A percentile compares a stretch with the other conserved stretches of the same genome.
These are phyloP conservation scores for Leishmania aethiopica DNA, from an alignment of 208 protist species.

Conservation along the genomic window DNA sequence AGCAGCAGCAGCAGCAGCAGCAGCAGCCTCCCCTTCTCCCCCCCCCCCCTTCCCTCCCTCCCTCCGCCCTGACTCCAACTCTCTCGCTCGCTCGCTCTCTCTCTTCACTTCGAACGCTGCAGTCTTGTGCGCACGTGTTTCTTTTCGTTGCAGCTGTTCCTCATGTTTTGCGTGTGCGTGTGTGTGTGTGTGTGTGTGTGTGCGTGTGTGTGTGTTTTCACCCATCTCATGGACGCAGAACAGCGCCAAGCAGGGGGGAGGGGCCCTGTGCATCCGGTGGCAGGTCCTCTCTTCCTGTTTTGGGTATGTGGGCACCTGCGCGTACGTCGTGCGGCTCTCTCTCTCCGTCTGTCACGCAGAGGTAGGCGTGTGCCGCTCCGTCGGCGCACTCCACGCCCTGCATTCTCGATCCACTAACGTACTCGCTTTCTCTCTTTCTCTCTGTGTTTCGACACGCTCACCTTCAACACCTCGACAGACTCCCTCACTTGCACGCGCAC, in stretches of 20 bases:
- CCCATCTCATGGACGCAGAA: too few species aligned
- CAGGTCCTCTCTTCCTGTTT: not conserved
- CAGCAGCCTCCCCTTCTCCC: too few species aligned
- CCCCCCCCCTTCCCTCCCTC: too few species aligned
- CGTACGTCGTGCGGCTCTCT: not conserved
- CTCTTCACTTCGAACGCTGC: too few species aligned
- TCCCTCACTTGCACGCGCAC: not conserved
- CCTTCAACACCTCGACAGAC: not conserved
- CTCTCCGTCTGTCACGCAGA: not conserved
- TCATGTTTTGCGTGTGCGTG: too few species aligned
- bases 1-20: too few species aligned
- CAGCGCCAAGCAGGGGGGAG: too few species aligned
- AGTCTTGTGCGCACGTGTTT: too few species aligned
- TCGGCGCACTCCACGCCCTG: not conserved
- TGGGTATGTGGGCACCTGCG: not conserved
- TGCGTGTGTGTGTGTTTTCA: not conserved
- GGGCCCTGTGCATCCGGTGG: not conserved
- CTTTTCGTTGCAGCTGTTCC: too few species aligned
- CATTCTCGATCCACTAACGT: not conserved
- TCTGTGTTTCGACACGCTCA: not conserved
- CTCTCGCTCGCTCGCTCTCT: too few species aligned
- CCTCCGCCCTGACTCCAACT: too few species aligned
- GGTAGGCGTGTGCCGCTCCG: not conserved
- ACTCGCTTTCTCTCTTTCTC: conserved; percentile 6
- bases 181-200: too few species aligned